A percentile compares a stretch with the other conserved stretches of the same genome.
These are phyloP conservation scores for Eutrema salsugineum DNA, from an alignment of 441 rosid genomes.

Conservation along the genomic window DNA sequence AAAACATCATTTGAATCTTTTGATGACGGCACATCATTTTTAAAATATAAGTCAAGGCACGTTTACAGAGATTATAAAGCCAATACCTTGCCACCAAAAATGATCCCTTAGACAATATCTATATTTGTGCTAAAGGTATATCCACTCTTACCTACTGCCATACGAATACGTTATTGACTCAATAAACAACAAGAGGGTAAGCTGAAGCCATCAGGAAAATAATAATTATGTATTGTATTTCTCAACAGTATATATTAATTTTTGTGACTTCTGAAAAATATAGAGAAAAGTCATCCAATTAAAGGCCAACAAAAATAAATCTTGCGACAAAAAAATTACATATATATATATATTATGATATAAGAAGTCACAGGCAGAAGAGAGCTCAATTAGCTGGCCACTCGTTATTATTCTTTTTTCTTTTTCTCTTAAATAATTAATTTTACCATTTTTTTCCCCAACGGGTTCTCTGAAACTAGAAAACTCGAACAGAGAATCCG, in stretches of 20 bases:
- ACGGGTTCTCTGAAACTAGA: conserved; percentile 47
- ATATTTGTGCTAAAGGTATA: not conserved
- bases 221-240: not conserved
- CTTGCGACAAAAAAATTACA: not conserved
- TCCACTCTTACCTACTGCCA: not conserved
- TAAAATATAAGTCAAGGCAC: no score
- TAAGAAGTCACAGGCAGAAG: conserved; percentile 32
- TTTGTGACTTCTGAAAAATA: not conserved
- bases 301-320: not conserved
- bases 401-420: conserved; percentile 44
- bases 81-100: no score
- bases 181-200: not conserved
- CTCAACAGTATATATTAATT: not conserved
- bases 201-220: not conserved
- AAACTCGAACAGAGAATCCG: conserved; percentile 31
- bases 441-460: conserved; percentile 23
- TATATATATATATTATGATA: conserved; percentile 10
- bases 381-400: conserved; percentile 68
- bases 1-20: no score
- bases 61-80: no score
- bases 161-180: not conserved
- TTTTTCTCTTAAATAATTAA: not conserved
- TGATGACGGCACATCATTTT: no score
- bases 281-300: conserved; percentile 14
- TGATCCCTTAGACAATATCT: not conserved